Evolutionary conservation across 192 early-diverging fungal species (phyloP), one percentile per base, ranked within the genome.

Genomic region (Linnemannia hyalina): DNA sequence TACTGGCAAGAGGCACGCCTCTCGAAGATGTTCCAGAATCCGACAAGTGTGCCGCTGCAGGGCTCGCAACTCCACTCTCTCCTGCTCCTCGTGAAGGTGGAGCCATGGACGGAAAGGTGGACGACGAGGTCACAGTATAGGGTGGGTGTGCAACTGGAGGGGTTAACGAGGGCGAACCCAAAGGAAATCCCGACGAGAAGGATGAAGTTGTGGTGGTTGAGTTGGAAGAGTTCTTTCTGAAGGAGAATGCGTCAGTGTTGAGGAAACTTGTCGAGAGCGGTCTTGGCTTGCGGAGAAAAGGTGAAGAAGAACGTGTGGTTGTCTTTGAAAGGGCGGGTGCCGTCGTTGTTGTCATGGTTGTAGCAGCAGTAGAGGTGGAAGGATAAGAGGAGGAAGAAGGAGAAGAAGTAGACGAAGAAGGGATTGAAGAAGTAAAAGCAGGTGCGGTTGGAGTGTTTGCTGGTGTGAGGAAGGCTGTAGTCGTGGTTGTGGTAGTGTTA

Each of bases 181-280:
- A 70, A 2, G 71, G 44, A 29, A 29, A 46, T 5, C 40, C 26
- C 2, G 26, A 46, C n/a, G 71, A 46, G 23, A 57, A 47, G 29
- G 40, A 57, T 9, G 29, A 35, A 20, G 3, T 38, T 9, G 42
- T 54, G 40, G 78, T n/a, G 26, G 57, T 35, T 38, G 52, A 70
- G 22, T 46, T 29, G 26, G 77, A 47, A 18, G 80, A 81, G 41
- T n/a, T 81, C 32, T 73, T 76, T 54, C 52, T 70, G 69, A 77
- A 40, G 15, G 40, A 40, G 36, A 42, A 36, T 40, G 38, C 23
- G 46, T 73, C 76, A 4, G 76, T 78, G 29, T 40, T 77, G 44
- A 77, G 57, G 18, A 70, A 71, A 16, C 70, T 55, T 8, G 80
- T n/a, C 38, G 74, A 75, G 68, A 81, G 26, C 13, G 80, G 54